Conservation (phyloP, 352 stramenopile species). For the Pythium biforme region DNA sequence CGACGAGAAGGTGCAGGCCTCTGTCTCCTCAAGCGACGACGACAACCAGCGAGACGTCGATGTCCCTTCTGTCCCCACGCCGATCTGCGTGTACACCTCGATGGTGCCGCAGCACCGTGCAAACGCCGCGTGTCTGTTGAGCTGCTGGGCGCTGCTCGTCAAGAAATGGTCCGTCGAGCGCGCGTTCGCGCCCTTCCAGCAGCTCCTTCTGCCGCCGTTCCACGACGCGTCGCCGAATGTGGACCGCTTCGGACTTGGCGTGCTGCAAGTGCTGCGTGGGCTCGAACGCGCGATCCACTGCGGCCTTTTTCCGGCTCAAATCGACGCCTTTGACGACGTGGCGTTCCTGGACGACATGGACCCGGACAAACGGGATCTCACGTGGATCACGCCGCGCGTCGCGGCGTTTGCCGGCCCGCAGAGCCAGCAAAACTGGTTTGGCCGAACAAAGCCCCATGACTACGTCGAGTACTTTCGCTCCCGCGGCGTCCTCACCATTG, state of each 20-base stretch:
- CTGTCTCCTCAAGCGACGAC: not conserved
- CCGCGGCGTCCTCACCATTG: conserved; percentile 38
- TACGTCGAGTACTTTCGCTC: conserved; percentile 48
- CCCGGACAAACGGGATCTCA: conserved; percentile 20
- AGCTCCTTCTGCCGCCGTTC: conserved; percentile 33
- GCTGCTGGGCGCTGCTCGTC: conserved; percentile 67
- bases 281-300: conserved; percentile 59
- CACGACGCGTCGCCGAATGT: conserved; percentile 29
- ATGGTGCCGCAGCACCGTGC: conserved; percentile 56
- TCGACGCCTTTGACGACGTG: conserved; percentile 24
- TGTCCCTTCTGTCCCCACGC: too few relatives aligned
- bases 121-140: conserved; percentile 90
- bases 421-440: conserved; percentile 63
- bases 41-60: conserved; percentile 9
- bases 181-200: conserved; percentile 50
- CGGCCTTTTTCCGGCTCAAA: conserved; percentile 71
- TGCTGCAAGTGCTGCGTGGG: conserved; percentile 31
- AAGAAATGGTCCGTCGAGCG: conserved; percentile 55
- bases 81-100: conserved; percentile 46
- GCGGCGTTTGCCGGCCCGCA: conserved; percentile 33
- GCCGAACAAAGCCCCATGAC: conserved; percentile 48
- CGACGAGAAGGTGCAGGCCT: conserved; percentile 52
- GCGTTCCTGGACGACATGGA: conserved; percentile 30
- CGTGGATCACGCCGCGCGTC: conserved; percentile 34
- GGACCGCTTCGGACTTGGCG: conserved; percentile 31